Evolutionary conservation across 352 stramenopile species (phyloP), one percentile per base, ranked within the genome.

Genomic region (Globisporangium spinosum): DNA sequence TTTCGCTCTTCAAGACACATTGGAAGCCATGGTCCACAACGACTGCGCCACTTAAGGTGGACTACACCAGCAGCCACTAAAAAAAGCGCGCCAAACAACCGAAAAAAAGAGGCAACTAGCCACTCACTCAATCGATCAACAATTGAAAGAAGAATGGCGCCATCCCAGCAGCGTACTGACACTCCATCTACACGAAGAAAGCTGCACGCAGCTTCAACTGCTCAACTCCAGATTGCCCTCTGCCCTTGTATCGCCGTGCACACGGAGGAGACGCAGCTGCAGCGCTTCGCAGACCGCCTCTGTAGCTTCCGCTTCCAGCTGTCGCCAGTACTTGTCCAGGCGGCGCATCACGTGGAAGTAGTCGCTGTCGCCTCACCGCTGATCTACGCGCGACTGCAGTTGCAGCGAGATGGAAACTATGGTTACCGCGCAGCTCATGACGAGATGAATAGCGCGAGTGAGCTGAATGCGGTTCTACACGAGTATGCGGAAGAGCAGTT

Each of bases 211-310:
- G 54, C 54, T 23, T 17, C 23, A 27, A 15, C 53, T 38, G 23
- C 53, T 22, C 22, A 22, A 35, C 12, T 4, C 2, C 53, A 58
- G 3, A 20, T 35, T 5, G 49, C 51, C 1, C 54, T 58, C 9
- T 68, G 35, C 8, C 66, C 70, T 8, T 75, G 70, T 35, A 56
- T 77, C 13, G 74, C 71, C 0, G 56, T 80, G 20, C 74, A 80
- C 60, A 72, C 70, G 2, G 74, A 80, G 68, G 53, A 34, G 22
- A 77, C 74, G 62, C 74, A 80, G 51, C 58, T 80, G 10, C 56
- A 65, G 34, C 71, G 74, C 34, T 79, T 77, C 13, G 62, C 67
- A 6, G 47, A 34, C 15, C 70, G 65, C 2, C 45, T 75, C 25
- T 20, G 12, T 23, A 59, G 40, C 4, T 58, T 65, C 13, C 29